phyloP scores from a whole-genome alignment of 164 flowering plant genomes.

The Chimonanthus praecox region DNA sequence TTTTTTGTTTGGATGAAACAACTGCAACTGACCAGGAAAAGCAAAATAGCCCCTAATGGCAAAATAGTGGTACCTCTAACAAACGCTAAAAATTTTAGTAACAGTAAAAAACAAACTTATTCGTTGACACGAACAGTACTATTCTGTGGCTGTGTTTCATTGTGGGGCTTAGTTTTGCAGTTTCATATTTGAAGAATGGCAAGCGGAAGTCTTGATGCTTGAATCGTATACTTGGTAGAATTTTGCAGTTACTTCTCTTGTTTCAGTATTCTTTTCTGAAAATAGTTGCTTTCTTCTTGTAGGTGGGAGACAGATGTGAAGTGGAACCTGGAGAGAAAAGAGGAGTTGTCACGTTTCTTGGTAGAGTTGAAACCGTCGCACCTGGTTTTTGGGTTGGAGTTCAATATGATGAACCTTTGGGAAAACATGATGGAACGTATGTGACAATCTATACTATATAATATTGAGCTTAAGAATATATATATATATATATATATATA shows the following conservation, averaged over 20 bases:
- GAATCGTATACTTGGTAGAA: not conserved
- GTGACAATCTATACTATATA: constrained; percentile 7
- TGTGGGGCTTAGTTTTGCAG: not conserved
- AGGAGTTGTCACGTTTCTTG: constrained; percentile 80
- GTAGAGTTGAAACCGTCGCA: constrained; percentile 65
- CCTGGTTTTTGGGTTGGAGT: constrained; percentile 98
- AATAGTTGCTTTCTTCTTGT: constrained; percentile 6
- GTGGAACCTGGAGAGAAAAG: constrained; percentile 93
- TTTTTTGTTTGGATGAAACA: no score
- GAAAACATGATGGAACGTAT: constrained; percentile 94
- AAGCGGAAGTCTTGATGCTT: not conserved
- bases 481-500: not conserved
- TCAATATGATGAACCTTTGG: constrained; percentile 93
- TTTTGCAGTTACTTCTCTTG: not conserved
- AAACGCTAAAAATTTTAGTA: no score
- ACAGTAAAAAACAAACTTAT: no score
- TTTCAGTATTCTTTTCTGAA: not conserved
- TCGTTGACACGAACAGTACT: no score
- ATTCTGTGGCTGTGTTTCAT: not conserved
- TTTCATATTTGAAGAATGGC: not conserved
- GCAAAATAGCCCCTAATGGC: no score
- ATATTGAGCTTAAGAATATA: not conserved
- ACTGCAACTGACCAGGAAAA: no score
- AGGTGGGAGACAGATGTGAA: constrained; percentile 96
- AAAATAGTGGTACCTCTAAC: no score